Base-by-base conservation (phyloP, 805 yeast genomes). In the Nakazawaea siamensis region DNA sequence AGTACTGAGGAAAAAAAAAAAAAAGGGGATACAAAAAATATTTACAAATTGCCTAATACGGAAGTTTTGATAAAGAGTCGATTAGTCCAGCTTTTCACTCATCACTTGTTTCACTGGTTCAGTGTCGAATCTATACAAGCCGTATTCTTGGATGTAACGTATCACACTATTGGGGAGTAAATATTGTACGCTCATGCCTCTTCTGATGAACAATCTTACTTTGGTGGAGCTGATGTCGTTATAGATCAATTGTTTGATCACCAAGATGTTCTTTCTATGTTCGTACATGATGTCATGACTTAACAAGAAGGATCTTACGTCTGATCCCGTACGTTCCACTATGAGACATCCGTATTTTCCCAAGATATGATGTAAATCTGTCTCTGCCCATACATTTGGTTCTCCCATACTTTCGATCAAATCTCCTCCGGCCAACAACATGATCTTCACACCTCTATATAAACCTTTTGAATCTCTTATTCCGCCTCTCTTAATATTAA, bases 371-470 rank as follows among this genome's bases (percentile, higher is more conserved):
- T 87, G 94, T 49, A 92, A 66, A 58, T 92, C 98, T 39, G 72
- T 80, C 55, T 90, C 97, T 1, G 95, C 95, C 98, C 98, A 92
- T 25, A 92, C 98, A 50, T 90, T 92, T 16, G 98, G 97, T 58
- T 92, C 98, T n/a, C 98, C 98, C 97, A 92, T 92, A 29, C 94
- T 80, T 57, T 92, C 98, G 35, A 92, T 92, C 47, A 92, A 70
- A 58, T 92, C 98, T 28, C 98, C 98, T 34, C 98, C 98, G 0
- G 98, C 98, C 27, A 92, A 64, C 37, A 92, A 68, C 97, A 92
- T 90, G 49, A 92, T 80, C 55, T 90, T 90, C 35, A 83, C 95
- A 17, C 95, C 96, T 38, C 86, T 68, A 40, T 63, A 71, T 36
- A 61, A 66, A 8, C 84, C 83, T 29, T 67, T 62, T 5, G 68